phyloP scores from a whole-genome alignment of 495 filamentous ascomycete genomes.

The Penicillium longicatenatum region DNA sequence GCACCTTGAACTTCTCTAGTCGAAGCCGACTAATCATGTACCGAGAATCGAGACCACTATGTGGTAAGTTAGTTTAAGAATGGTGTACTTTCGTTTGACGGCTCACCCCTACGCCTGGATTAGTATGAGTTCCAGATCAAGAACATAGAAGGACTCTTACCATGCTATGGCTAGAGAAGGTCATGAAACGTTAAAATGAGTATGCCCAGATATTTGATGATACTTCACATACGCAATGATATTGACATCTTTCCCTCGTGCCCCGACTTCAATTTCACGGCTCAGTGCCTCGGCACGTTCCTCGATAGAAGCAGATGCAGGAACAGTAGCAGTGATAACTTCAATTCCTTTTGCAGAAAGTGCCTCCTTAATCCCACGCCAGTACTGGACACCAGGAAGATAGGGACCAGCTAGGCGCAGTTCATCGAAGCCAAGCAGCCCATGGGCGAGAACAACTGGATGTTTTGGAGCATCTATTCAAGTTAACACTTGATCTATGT shows the following conservation, averaged over 20 bases:
- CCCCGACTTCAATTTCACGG: constrained; percentile 63
- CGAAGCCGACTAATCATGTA: constrained; percentile 86
- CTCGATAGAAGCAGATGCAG: constrained; percentile 78
- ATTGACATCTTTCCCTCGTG: constrained; percentile 75
- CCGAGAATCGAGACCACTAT: constrained; percentile 82
- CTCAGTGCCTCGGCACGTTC: constrained; percentile 68
- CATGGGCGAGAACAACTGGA: constrained; percentile 84
- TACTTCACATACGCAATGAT: constrained; percentile 72
- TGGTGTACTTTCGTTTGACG: constrained; percentile 1
- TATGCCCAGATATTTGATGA: background rate
- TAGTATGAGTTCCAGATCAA: background rate
- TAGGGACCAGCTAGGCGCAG: constrained; percentile 68
- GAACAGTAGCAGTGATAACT: constrained; percentile 81
- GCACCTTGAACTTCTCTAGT: constrained; percentile 69
- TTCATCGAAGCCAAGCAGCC: constrained; percentile 88
- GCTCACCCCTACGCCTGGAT: constrained; percentile 47
- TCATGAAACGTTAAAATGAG: constrained; percentile 12
- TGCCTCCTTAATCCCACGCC: constrained; percentile 86
- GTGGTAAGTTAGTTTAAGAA: constrained; percentile 6
- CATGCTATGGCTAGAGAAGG: constrained; percentile 66
- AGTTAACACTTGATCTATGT: background rate
- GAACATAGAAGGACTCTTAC: constrained; percentile 37
- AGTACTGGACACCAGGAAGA: constrained; percentile 82
- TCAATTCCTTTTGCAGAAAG: constrained; percentile 69
- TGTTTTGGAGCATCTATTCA: constrained; percentile 60